Conservation (phyloP, 139 green algal species). For the Chlorella sp. region DNA sequence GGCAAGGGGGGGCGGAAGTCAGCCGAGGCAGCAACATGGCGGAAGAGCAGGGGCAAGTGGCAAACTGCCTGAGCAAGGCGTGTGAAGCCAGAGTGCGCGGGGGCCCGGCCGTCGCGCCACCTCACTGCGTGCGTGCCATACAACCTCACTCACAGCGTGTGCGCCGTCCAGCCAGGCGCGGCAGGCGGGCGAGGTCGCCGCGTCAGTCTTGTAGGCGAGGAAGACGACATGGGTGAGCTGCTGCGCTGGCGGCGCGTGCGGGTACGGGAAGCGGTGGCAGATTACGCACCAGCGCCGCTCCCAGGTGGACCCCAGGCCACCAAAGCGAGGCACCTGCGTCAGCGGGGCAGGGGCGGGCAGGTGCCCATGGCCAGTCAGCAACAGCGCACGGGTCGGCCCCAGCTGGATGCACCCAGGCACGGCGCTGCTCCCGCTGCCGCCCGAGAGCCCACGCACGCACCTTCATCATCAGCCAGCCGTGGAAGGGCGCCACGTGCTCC, state of each 20-base stretch:
- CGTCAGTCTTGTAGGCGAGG: constrained; percentile 23
- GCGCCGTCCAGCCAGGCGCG: constrained; percentile 37
- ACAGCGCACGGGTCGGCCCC: background rate
- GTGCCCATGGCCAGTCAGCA: background rate
- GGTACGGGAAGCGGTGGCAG: constrained; percentile 26
- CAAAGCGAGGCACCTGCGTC: constrained; percentile 43
- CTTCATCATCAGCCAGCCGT: constrained; percentile 48
- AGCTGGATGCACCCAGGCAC: background rate
- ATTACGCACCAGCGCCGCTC: constrained; percentile 36
- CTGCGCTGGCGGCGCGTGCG: background rate
- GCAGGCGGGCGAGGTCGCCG: constrained; percentile 16
- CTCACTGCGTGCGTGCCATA: background rate
- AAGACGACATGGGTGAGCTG: constrained; percentile 24
- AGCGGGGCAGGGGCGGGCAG: background rate
- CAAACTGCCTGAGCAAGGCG: background rate
- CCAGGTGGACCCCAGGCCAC: constrained; percentile 21
- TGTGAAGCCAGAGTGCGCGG: background rate
- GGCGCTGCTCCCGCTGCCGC: too few species aligned
- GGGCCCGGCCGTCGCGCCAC: background rate
- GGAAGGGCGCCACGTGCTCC: constrained; percentile 36
- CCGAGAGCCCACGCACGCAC: background rate
- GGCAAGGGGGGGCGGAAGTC: background rate
- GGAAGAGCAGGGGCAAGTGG: background rate
- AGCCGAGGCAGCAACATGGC: background rate
- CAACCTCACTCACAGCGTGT: constrained; percentile 14